A percentile compares a stretch with the other conserved stretches of the same genome.
phyloP scores from a whole-genome alignment of 345 rosid species.

The Psidium friedrichsthalianum region DNA sequence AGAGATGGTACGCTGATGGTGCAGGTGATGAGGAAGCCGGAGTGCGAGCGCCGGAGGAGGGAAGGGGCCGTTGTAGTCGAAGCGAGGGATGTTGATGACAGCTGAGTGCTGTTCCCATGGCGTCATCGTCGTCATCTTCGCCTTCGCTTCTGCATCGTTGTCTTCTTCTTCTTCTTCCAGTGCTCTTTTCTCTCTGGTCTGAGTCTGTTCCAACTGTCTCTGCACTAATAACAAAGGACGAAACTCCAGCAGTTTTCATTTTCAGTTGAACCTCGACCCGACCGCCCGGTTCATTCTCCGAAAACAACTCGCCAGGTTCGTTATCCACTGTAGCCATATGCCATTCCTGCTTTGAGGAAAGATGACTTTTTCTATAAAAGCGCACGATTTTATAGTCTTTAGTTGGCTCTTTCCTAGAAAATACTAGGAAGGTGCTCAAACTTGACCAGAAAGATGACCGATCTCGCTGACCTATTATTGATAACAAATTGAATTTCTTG shows the following conservation, averaged over 20 bases:
- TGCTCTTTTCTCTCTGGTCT: background rate
- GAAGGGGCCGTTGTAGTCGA: constrained; percentile 81
- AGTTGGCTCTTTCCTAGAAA: background rate
- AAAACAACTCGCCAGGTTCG: background rate
- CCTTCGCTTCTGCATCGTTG: background rate
- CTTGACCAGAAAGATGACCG: too few relatives aligned
- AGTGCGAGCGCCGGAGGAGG: constrained; percentile 57
- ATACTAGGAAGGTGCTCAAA: background rate
- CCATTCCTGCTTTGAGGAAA: background rate
- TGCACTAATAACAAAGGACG: background rate
- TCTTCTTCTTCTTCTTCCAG: background rate
- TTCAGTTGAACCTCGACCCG: background rate
- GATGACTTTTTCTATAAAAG: fast-evolving
- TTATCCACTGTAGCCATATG: background rate
- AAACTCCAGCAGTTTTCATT: background rate
- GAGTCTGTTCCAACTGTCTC: background rate
- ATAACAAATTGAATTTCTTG: too few relatives aligned
- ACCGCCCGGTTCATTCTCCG: background rate
- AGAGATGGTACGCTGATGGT: constrained; percentile 22
- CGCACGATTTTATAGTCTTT: background rate
- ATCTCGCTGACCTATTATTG: too few relatives aligned
- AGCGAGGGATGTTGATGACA: constrained; percentile 79
- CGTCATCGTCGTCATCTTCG: constrained; percentile 17
- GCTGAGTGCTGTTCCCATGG: constrained; percentile 83
- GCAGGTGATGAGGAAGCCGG: constrained; percentile 82